phyloP scores from a whole-genome alignment of 768 basidiomycete species.

The Mycena venus region DNA sequence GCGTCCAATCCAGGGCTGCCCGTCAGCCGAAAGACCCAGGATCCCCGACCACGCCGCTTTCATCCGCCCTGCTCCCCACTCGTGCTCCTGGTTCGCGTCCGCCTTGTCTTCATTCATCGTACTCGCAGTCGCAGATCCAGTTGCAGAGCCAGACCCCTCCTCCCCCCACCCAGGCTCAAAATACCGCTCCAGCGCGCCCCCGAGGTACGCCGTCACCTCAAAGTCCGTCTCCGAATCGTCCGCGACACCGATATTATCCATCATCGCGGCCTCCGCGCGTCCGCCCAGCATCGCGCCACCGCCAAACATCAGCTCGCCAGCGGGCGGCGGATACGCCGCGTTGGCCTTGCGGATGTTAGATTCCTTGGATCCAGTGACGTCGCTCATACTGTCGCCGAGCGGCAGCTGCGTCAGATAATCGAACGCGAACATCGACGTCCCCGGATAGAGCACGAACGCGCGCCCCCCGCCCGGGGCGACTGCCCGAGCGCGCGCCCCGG shows the following conservation, averaged over 20 bases:
- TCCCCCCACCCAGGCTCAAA: conserved; percentile 64
- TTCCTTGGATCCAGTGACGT: background rate
- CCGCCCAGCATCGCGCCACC: conserved; percentile 58
- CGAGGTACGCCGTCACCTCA: conserved; percentile 56
- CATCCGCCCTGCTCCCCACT: conserved; percentile 60
- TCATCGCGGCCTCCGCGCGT: conserved; percentile 37
- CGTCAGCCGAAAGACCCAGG: conserved; percentile 71
- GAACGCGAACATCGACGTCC: conserved; percentile 53
- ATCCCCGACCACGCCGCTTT: conserved; percentile 77
- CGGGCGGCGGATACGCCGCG: conserved; percentile 38
- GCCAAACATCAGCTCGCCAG: conserved; percentile 76
- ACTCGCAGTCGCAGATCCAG: too few relatives aligned
- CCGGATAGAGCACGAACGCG: conserved; percentile 72
- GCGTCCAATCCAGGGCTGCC: conserved; percentile 78
- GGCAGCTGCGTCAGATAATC: conserved; percentile 81
- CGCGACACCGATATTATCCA: conserved; percentile 44
- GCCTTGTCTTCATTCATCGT: conserved; percentile 22
- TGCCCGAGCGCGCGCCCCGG: conserved; percentile 55
- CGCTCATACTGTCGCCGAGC: too few relatives aligned
- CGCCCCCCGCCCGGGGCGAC: conserved; percentile 56
- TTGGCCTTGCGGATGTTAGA: background rate
- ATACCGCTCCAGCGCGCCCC: conserved; percentile 65
- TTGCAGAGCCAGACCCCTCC: conserved; percentile 15
- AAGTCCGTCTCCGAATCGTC: conserved; percentile 49
- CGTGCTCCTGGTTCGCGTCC: conserved; percentile 34